Base-by-base conservation (phyloP, 2,329 filamentous ascomycete genomes). In the Seiridium unicorne region DNA sequence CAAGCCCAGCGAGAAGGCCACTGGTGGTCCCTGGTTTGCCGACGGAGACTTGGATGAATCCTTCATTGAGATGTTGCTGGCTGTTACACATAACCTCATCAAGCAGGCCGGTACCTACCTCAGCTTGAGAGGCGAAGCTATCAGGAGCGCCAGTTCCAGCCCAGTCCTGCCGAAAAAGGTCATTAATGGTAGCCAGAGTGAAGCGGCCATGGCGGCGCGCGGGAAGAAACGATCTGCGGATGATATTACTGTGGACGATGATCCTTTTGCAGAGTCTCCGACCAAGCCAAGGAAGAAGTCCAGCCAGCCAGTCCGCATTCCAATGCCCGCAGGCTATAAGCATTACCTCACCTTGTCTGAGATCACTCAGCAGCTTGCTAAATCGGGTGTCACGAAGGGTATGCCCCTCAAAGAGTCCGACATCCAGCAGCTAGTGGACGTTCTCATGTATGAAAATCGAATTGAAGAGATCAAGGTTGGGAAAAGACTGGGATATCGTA, bases 11-110 rank as follows among this genome's bases (percentile, higher is more conserved):
- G 93, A 97, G 63, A 90, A 95, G 63, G 91, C 96, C 51, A 96
- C 93, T 0, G 95, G 95, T 53, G 95, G 95, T 1, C 90, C 92
- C 7, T 99, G 94, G 92, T 97, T 95, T 74, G 93, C 91, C 6
- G 93, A 97, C 64, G 91, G 92, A 57, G 90, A 93, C 65, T 84
- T 98, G 10, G 95, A 99, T 75, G 89, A 91, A 64, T 90, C 90
- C 61, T 92, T 99, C 72, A 93, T 98, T 68, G 87, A 91, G 60
- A 86, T 87, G 47, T 81, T 97, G 55, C 86, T 90, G 62, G 83
- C 67, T 46, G 68, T 73, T 9, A 68, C 73, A 44, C 68, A 74
- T 51, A 63, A 66, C 31, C 66, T 74, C 53, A 68, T 72, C 44
- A 72, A 72, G 62, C 66, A 71, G 49, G 64, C 66, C 2, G 73